phyloP scores from a whole-genome alignment of 2,329 filamentous ascomycete genomes.

The Aspergillus unguis region DNA sequence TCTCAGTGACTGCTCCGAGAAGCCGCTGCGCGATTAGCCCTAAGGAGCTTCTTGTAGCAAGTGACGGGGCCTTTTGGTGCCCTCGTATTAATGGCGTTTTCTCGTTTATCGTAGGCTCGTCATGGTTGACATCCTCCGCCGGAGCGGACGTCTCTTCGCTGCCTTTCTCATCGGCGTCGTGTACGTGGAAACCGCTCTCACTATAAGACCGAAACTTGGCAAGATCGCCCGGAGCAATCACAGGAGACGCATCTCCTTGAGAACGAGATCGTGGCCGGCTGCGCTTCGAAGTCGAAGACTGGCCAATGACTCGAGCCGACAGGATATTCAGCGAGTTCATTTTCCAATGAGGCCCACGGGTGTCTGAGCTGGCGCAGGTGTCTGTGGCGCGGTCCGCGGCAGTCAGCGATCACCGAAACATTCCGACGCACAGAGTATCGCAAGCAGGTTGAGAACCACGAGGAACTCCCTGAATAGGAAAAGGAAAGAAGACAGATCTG shows the following conservation, averaged over 20 bases:
- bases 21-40: conserved; percentile 65
- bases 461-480: conserved; percentile 5
- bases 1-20: conserved; percentile 67
- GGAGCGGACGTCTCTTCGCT: conserved; percentile 24
- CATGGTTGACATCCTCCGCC: conserved; percentile 30
- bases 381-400: conserved; percentile 26
- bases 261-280: conserved; percentile 54
- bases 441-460: neutral
- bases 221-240: conserved; percentile 31
- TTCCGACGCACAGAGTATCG: neutral
- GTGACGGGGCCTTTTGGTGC: conserved; percentile 34
- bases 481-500: conserved; percentile 15
- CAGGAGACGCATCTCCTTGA: conserved; percentile 45
- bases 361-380: conserved; percentile 35
- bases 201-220: conserved; percentile 44
- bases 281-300: conserved; percentile 48
- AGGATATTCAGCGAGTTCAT: conserved; percentile 98
- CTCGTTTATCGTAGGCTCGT: conserved; percentile 52
- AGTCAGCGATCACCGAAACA: conserved; percentile 15
- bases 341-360: conserved; percentile 55
- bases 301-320: conserved; percentile 73
- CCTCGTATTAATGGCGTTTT: conserved; percentile 63
- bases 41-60: conserved; percentile 38
- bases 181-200: conserved; percentile 37
- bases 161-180: conserved; percentile 27